phyloP scores from a whole-genome alignment of 768 basidiomycete genomes.

The Pulveroboletus sp. region DNA sequence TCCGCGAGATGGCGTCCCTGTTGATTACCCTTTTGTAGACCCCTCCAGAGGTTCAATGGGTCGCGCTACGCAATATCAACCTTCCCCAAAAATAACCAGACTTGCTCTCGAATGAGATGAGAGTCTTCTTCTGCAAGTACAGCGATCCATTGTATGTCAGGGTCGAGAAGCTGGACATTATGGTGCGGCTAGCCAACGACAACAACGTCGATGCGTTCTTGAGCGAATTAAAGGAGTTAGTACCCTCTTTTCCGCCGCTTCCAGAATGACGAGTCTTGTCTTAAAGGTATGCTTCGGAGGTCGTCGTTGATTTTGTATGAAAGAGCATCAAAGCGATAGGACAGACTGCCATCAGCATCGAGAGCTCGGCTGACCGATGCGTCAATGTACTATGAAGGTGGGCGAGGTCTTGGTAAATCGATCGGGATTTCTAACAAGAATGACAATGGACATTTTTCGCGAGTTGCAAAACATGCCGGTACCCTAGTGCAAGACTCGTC shows the following conservation, averaged over 20 bases:
- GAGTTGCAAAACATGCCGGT: no score
- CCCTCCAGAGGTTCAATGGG: constrained; percentile 98
- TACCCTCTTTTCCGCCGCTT: constrained; percentile 7
- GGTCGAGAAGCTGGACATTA: constrained; percentile 97
- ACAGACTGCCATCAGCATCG: constrained; percentile 94
- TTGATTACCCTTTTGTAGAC: constrained; percentile 93
- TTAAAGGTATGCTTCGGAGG: constrained; percentile 88
- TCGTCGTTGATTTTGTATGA: constrained; percentile 97
- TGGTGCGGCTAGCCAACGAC: constrained; percentile 90
- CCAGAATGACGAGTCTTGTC: background rate
- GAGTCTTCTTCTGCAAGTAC: constrained; percentile 99
- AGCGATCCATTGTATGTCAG: constrained; percentile 99
- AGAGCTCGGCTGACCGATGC: constrained; percentile 88
- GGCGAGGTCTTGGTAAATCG: constrained; percentile 8
- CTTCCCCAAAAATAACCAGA: constrained; percentile 91
- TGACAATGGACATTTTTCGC: constrained; percentile 87
- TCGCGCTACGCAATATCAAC: constrained; percentile 94
- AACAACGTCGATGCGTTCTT: constrained; percentile 92
- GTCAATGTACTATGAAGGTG: constrained; percentile 98
- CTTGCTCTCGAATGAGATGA: constrained; percentile 92
- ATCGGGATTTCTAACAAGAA: background rate
- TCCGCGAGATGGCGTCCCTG: constrained; percentile 97
- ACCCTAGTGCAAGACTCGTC: no score
- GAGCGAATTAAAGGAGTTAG: constrained; percentile 94
- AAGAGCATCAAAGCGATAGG: constrained; percentile 95